phyloP scores from a whole-genome alignment of 768 basidiomycete species.

The Amanita jacksonii region DNA sequence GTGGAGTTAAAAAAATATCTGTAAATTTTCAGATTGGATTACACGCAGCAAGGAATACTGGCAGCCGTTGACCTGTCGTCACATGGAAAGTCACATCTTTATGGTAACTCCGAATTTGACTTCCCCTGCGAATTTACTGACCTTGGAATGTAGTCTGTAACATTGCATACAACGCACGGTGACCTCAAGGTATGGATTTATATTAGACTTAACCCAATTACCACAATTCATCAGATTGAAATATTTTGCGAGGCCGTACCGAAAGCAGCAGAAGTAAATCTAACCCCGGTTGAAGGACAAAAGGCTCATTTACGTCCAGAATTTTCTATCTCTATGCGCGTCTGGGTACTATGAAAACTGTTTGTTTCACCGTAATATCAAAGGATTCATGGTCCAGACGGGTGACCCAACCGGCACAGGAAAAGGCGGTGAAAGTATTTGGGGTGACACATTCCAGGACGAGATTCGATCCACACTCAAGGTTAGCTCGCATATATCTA shows the following conservation, averaged over 20 bases:
- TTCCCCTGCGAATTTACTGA: no score
- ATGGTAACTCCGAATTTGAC: no score
- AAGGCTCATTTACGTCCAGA: constrained; percentile 38
- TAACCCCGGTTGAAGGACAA: constrained; percentile 6
- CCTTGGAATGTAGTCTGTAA: constrained; percentile 89
- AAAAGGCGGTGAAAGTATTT: constrained; percentile 95
- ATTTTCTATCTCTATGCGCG: constrained; percentile 91
- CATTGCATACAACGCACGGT: constrained; percentile 87
- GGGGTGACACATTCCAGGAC: constrained; percentile 87
- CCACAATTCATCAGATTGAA: constrained; percentile 56
- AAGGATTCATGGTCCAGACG: constrained; percentile 92
- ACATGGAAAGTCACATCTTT: no score
- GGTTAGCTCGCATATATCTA: constrained; percentile 31
- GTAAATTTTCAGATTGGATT: no score
- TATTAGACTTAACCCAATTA: not conserved
- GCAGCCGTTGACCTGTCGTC: no score
- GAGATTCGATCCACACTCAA: constrained; percentile 93
- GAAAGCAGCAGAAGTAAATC: constrained; percentile 78
- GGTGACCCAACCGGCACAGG: constrained; percentile 86
- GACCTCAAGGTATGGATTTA: constrained; percentile 64
- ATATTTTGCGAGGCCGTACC: constrained; percentile 97
- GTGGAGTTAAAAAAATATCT: no score
- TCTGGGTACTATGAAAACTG: constrained; percentile 79
- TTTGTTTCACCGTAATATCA: constrained; percentile 92
- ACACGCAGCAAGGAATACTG: no score